Percentiles rank a stretch among this genome's conserved stretches.
These are phyloP conservation scores for Hippophae rhamnoides DNA, from an alignment of 306 rosid genomes.

Conservation along the genomic window DNA sequence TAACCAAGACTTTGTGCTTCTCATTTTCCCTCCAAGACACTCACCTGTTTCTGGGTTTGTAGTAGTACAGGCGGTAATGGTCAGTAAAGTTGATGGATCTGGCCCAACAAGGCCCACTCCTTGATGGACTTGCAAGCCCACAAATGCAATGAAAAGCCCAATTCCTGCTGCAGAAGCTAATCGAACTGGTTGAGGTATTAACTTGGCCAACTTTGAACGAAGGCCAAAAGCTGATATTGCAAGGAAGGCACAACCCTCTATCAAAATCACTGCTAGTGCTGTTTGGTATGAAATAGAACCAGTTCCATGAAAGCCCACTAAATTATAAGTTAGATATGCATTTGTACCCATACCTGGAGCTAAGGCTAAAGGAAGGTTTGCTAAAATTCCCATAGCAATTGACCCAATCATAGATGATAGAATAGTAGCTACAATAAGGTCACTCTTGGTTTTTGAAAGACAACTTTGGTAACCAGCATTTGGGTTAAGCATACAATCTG, in stretches of 20 bases:
- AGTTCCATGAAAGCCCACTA: slow-evolving; percentile 78
- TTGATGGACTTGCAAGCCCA: slow-evolving; percentile 63
- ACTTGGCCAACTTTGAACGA: slow-evolving; percentile 65
- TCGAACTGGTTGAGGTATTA: slow-evolving; percentile 58
- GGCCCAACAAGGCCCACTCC: slow-evolving; percentile 87
- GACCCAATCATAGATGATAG: slow-evolving; percentile 62
- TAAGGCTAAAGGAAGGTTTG: slow-evolving; percentile 74
- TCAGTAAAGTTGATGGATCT: slow-evolving; percentile 49
- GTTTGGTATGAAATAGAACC: slow-evolving; percentile 58
- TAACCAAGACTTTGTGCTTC: slow-evolving; percentile 68
- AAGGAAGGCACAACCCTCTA: slow-evolving; percentile 61
- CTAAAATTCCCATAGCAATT: slow-evolving; percentile 66
- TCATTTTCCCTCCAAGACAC: slow-evolving; percentile 60
- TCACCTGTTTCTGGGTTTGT: slow-evolving; percentile 59
- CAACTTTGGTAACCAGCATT: slow-evolving; percentile 60
- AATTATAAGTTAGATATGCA: slow-evolving; percentile 63
- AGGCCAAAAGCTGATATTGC: slow-evolving; percentile 61
- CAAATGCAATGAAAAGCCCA: slow-evolving; percentile 89
- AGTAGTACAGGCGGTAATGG: slow-evolving; percentile 51
- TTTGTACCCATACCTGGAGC: slow-evolving; percentile 98
- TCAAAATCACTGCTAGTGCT: slow-evolving; percentile 52
- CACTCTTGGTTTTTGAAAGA: slow-evolving; percentile 52
- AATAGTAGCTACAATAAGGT: slow-evolving; percentile 72
- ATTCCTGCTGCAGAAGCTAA: slow-evolving; percentile 77
- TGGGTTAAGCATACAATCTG: slow-evolving; percentile 41